Base-by-base conservation (phyloP, 2,329 filamentous ascomycete genomes). In the Saccharata proteae region DNA sequence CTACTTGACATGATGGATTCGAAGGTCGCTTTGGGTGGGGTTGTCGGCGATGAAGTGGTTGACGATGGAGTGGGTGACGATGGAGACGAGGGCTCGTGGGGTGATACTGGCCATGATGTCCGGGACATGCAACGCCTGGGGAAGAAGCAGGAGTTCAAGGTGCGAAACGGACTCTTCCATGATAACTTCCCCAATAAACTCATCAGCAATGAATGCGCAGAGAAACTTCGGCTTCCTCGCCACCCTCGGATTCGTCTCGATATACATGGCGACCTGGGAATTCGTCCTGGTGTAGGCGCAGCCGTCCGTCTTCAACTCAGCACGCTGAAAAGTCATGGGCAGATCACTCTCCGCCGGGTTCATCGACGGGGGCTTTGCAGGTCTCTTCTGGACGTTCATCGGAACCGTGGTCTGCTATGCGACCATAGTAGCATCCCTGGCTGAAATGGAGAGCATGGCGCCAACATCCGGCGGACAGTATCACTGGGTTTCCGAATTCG, bases 221-320 rank as follows among this genome's bases (percentile, higher is more conserved):
- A 49, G 65, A 34, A 65, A 64, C 44, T 70, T 69, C 41, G 55
- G 59, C 7, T 64, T 64, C 41, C 41, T 65, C 33, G 61, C 62
- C 3, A 69, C 67, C 17, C 52, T 70, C 9, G 64, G 65, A 5
- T 69, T 70, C 37, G 60, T 62, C n/a, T 64, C 63, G 38, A 63
- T 66, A 14, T 54, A 68, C 20, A 60, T 69, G 41, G 61, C 62
- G 29, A 69, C 68, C 0, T 73, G 68, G 69, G 69, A 72, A 44
- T 57, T 59, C 21, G 51, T 59, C 3, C 44, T 67, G 5, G 51
- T 57, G 42, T 57, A 29, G 15, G 36, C 11, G 11, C n/a, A 7
- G 5, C 19, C 27, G 7, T 4, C 8, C n/a, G 14, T 19, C 22
- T n/a, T 22, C 16, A n/a, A 17, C 15, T 7, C 16, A 18, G 9